phyloP scores from a whole-genome alignment of 805 yeast species.

The Saturnispora halmiae region DNA sequence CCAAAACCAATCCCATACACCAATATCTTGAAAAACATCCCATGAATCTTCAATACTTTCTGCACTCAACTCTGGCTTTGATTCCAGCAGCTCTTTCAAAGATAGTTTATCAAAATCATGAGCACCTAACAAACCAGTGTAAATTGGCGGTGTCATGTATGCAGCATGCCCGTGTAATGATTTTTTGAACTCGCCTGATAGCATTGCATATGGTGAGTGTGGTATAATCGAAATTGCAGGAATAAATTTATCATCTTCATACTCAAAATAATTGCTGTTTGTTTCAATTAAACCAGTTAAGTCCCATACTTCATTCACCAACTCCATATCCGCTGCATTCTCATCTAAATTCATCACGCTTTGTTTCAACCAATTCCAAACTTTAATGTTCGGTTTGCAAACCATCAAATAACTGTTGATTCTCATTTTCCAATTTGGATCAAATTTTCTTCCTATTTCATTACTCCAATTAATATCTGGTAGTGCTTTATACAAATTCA shows the following conservation, averaged over 20 bases:
- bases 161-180: conserved; percentile 29
- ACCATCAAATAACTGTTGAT: conserved; percentile 49
- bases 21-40: conserved; percentile 9
- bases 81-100: conserved; percentile 6
- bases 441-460: conserved; percentile 6
- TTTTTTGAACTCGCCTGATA: conserved; percentile 40
- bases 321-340: conserved; percentile 48
- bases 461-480: conserved; percentile 26
- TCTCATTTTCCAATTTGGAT: conserved; percentile 11
- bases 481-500: conserved; percentile 29
- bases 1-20: conserved; percentile 18
- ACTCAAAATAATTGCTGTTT: conserved; percentile 3
- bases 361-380: conserved; percentile 20
- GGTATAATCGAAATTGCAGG: conserved; percentile 36
- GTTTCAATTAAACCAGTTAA: conserved; percentile 16
- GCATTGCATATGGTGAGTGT: conserved; percentile 40
- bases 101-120: conserved; percentile 11
- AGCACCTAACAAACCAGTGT: conserved; percentile 24
- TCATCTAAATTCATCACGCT: conserved; percentile 22
- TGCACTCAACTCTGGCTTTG: conserved; percentile 1
- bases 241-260: conserved; percentile 9
- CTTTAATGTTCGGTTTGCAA: conserved; percentile 35
- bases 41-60: conserved; percentile 12
- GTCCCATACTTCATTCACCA: conserved; percentile 33
- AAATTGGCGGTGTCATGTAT: conserved; percentile 37